Evolutionary conservation across 2,329 filamentous ascomycete genomes (phyloP).

Genomic region (Chrysoporthe deuterocubensis): DNA sequence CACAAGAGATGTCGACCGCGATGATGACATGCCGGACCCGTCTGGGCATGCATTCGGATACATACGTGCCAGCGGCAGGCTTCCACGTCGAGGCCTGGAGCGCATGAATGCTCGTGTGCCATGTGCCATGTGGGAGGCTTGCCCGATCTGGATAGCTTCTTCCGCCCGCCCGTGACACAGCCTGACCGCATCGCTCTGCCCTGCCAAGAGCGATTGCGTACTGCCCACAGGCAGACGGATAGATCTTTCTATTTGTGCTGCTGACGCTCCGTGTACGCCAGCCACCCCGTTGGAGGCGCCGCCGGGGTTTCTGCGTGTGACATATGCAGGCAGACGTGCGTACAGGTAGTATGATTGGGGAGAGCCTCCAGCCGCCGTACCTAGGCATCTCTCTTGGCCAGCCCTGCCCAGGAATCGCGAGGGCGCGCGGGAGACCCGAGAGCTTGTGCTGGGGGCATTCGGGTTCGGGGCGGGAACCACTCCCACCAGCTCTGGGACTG

Average conservation of each 20-base stretch:
- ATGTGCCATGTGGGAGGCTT: constrained; percentile 12
- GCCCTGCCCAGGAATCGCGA: not conserved
- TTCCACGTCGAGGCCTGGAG: constrained; percentile 21
- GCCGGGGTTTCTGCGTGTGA: not conserved
- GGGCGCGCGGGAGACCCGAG: constrained; percentile 12
- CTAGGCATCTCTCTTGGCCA: not conserved
- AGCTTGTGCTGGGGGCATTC: not conserved
- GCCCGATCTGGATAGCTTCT: constrained; percentile 25
- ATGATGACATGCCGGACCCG: not conserved
- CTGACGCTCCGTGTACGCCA: not conserved
- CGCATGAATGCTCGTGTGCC: not conserved
- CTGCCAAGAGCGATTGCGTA: constrained; percentile 14
- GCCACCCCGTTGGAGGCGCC: not conserved
- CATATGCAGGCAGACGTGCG: not conserved
- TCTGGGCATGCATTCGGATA: constrained; percentile 17
- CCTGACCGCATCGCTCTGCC: not conserved
- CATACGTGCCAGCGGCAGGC: constrained; percentile 12
- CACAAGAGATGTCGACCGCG: not conserved
- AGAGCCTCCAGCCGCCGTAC: too few relatives aligned
- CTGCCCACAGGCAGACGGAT: constrained; percentile 10
- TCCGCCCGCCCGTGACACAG: not conserved
- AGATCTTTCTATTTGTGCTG: not conserved
- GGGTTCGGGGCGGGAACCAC: not conserved
- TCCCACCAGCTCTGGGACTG: not conserved
- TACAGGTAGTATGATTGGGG: not conserved